phyloP scores from a whole-genome alignment of 73 alveolate genomes.

The Uronychia binucleata region DNA sequence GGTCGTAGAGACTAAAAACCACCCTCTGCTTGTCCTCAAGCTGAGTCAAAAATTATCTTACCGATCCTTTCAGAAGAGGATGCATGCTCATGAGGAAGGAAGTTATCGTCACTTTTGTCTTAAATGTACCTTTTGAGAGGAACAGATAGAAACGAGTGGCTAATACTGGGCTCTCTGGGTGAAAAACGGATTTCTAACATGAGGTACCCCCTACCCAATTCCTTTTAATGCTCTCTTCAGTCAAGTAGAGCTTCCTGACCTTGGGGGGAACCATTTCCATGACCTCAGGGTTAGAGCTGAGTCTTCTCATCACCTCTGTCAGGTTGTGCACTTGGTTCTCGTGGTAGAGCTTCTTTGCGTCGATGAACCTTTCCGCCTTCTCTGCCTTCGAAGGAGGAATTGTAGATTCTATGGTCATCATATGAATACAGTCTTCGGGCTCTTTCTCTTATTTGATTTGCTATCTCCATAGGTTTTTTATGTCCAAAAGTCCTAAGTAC shows the following conservation, averaged over 20 bases:
- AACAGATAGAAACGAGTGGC: neutral
- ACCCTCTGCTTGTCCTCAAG: neutral
- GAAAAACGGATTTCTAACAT: neutral
- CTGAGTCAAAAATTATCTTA: neutral
- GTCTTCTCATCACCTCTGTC: neutral
- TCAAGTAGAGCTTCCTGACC: neutral
- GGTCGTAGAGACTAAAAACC: neutral
- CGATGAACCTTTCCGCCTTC: neutral
- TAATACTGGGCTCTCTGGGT: neutral
- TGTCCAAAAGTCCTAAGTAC: too few relatives aligned
- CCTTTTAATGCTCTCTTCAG: neutral
- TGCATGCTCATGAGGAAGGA: neutral
- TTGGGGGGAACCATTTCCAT: neutral
- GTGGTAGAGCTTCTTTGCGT: neutral
- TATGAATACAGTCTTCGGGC: too few relatives aligned
- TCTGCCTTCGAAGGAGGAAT: slow-evolving; percentile 1
- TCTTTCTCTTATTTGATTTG: too few relatives aligned
- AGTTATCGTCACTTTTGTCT: neutral
- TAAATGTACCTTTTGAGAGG: neutral
- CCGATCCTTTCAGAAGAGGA: neutral
- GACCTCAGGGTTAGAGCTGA: neutral
- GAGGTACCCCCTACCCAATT: neutral
- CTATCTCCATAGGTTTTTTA: too few relatives aligned
- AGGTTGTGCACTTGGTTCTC: neutral
- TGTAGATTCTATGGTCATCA: too few relatives aligned